Evolutionary conservation across 441 rosid species (phyloP).

Genomic region (Brassica hybrid): DNA sequence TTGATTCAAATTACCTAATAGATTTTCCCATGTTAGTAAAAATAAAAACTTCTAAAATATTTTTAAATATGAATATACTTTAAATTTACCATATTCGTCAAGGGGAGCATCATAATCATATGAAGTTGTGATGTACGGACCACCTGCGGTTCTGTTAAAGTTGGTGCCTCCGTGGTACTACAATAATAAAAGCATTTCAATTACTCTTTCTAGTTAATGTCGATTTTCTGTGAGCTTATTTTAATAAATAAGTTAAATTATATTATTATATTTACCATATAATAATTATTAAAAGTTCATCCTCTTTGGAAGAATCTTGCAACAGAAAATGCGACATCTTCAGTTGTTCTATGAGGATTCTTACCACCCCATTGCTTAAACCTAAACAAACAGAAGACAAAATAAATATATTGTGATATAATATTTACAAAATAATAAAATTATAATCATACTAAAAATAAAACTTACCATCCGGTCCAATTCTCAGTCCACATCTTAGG

Average conservation of each 20-base stretch:
- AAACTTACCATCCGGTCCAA: slow-evolving; percentile 47
- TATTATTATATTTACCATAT: slow-evolving; percentile 61
- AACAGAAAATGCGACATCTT: slow-evolving; percentile 70
- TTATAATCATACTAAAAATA: neutral
- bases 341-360: slow-evolving; percentile 23
- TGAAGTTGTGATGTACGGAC: no score
- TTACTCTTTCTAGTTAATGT: neutral
- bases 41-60: no score
- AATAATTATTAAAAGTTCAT: slow-evolving; percentile 68
- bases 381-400: slow-evolving; percentile 37
- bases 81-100: no score
- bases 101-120: no score
- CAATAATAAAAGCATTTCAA: no score
- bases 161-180: no score
- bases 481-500: slow-evolving; percentile 45
- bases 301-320: slow-evolving; percentile 62
- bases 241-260: slow-evolving; percentile 18
- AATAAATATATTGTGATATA: neutral
- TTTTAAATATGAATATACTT: no score
- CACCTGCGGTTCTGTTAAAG: no score
- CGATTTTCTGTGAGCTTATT: neutral
- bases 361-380: slow-evolving; percentile 63
- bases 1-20: slow-evolving; percentile 65
- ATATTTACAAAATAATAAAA: no score
- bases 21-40: no score